Evolutionary conservation across 2,329 filamentous ascomycete genomes (phyloP), one percentile per base, ranked within the genome.

Genomic region (Colletotrichum filicis): DNA sequence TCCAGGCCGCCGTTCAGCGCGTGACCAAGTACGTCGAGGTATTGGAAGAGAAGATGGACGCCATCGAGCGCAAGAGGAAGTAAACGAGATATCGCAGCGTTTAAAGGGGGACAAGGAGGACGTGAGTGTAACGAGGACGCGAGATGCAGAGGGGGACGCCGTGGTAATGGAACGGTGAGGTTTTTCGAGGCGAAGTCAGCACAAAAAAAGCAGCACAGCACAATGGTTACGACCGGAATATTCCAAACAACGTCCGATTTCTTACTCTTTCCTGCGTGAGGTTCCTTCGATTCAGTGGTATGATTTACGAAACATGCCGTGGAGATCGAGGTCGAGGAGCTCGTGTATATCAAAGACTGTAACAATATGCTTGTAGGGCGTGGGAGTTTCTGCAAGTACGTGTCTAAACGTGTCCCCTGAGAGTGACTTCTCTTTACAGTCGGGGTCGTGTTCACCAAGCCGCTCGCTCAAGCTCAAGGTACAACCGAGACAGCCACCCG

Each of bases 1-100:
- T 98, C 61, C 95, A 98, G 89, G 89, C 92, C 62, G 94, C 95
- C 61, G 95, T 97, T 70, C 93, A 95, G 83, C 91, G 94, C 81
- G 90, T 98, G 82, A 95, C 95, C 84, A 90, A 90, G 75, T 97
- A 98, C 82, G 92, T 98, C 76, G 90, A 92, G 80, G 90, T 90
- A 64, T 86, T 98, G 76, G 96, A 98, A 86, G 90, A 94, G 79
- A 95, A 93, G 86, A 88, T 95, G 77, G 91, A 92, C 77, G 86
- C 88, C 74, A 78, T 91, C 79, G 88, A 92, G 78, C 82, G 83
- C 79, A 93, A 91, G 86, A 93, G 91, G 85, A 93, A 92, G 86
- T 91, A 85, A 80, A n/a, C 46, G 55, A 7, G 37, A 42, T 2
- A 19, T 49, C 42, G 42, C 37, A 14, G 26, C 22, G 14, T 49